Evolutionary conservation across 1,284 basidiomycete species (phyloP).

Genomic region (Meripilus lineatus): DNA sequence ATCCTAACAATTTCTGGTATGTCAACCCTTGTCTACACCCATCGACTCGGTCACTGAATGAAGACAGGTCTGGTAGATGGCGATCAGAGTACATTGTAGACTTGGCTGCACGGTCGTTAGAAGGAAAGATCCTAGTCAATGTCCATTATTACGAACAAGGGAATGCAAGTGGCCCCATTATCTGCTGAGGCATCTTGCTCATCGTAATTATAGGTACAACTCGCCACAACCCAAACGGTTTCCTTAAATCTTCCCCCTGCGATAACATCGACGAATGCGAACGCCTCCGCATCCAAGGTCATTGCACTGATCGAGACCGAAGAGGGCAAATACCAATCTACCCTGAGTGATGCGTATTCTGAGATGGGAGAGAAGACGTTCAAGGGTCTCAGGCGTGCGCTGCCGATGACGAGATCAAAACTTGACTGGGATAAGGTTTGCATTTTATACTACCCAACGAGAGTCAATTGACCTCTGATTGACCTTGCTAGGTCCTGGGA

Average conservation of each 20-base stretch:
- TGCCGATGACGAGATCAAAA: conserved; percentile 91
- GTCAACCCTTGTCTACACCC: conserved; percentile 17
- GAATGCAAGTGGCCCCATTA: conserved; percentile 52
- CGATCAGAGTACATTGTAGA: conserved; percentile 74
- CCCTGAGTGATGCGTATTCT: conserved; percentile 76
- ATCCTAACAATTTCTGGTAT: conserved; percentile 86
- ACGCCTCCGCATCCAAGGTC: conserved; percentile 63
- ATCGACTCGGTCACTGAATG: background rate
- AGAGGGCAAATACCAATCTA: conserved; percentile 73
- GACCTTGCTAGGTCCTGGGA: conserved; percentile 57
- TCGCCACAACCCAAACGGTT: conserved; percentile 69
- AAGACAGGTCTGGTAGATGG: conserved; percentile 85
- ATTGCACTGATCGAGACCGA: conserved; percentile 77
- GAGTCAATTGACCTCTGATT: background rate
- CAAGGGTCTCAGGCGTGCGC: conserved; percentile 80
- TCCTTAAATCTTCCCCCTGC: conserved; percentile 61
- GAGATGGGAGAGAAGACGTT: conserved; percentile 90
- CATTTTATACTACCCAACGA: background rate
- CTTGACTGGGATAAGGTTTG: conserved; percentile 90
- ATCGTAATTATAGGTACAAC: conserved; percentile 69
- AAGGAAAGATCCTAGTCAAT: conserved; percentile 71
- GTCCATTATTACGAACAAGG: conserved; percentile 97
- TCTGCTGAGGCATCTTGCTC: conserved; percentile 6
- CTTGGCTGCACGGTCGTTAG: conserved; percentile 47
- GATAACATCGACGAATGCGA: conserved; percentile 44